Percentiles rank a stretch among this genome's conserved stretches.
phyloP scores from a whole-genome alignment of 1,284 basidiomycete genomes.

The Cryptococcus wingfieldii region DNA sequence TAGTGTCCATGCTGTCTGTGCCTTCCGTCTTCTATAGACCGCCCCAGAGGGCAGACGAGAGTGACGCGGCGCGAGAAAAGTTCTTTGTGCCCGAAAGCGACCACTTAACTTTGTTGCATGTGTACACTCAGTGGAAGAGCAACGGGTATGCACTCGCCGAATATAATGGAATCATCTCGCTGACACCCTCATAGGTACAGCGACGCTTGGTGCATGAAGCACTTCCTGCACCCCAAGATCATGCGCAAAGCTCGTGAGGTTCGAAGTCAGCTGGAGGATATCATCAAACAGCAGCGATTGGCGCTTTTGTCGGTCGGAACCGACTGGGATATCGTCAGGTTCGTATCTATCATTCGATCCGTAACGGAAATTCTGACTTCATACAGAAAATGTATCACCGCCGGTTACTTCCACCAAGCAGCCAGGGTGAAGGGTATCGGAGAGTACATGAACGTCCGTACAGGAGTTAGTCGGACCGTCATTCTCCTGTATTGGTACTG shows the following conservation, averaged over 20 bases:
- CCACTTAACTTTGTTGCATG: slow-evolving; percentile 90
- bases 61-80: slow-evolving; percentile 93
- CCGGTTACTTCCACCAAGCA: slow-evolving; percentile 99
- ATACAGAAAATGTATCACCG: slow-evolving; percentile 87
- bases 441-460: slow-evolving; percentile 95
- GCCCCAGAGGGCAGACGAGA: slow-evolving; percentile 91
- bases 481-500: slow-evolving; percentile 10
- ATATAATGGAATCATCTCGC: background rate
- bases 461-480: slow-evolving; percentile 57
- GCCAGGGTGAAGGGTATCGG: slow-evolving; percentile 97
- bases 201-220: slow-evolving; percentile 89
- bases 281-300: slow-evolving; percentile 98
- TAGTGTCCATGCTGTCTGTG: slow-evolving; percentile 97
- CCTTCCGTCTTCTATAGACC: slow-evolving; percentile 95
- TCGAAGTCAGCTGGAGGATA: slow-evolving; percentile 92
- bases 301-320: slow-evolving; percentile 82
- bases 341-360: background rate
- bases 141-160: slow-evolving; percentile 62
- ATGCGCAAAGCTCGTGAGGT: slow-evolving; percentile 94
- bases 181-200: slow-evolving; percentile 58
- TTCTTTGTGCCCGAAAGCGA: slow-evolving; percentile 98
- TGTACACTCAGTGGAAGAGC: slow-evolving; percentile 96
- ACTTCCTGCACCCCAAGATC: slow-evolving; percentile 95
- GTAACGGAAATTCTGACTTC: slow-evolving; percentile 15
- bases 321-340: slow-evolving; percentile 91